phyloP scores from a whole-genome alignment of 1,284 basidiomycete genomes.

The Ceraceosorus guamensis region DNA sequence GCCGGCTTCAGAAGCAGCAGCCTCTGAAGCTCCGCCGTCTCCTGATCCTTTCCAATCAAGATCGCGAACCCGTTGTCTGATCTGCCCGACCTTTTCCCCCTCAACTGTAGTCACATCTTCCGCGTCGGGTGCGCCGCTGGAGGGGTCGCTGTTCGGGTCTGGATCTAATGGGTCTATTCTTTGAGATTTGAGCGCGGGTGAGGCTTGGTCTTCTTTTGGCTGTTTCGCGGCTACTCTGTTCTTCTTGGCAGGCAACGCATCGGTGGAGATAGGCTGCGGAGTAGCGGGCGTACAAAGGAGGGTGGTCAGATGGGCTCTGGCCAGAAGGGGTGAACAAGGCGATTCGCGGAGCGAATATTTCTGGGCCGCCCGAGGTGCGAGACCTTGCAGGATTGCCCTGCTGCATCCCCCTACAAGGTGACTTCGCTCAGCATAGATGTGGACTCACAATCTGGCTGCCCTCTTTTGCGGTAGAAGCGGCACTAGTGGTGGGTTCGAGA shows the following conservation, averaged over 20 bases:
- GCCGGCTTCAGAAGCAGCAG: no score
- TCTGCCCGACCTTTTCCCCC: slow-evolving; percentile 36
- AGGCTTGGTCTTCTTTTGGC: background rate
- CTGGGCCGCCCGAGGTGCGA: no score
- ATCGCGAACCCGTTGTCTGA: slow-evolving; percentile 32
- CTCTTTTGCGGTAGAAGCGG: slow-evolving; percentile 4
- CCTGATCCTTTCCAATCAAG: slow-evolving; percentile 32
- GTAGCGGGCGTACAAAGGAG: slow-evolving; percentile 15
- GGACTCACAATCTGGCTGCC: background rate
- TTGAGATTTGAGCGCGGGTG: slow-evolving; percentile 8
- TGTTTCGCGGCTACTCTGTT: slow-evolving; percentile 18
- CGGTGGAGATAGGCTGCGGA: no score
- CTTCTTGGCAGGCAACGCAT: slow-evolving; percentile 34
- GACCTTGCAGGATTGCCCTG: no score
- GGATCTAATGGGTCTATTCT: no score
- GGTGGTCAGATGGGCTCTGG: no score
- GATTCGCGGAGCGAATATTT: no score
- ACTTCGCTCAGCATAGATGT: no score
- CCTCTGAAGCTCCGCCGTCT: no score
- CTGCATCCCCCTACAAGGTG: no score
- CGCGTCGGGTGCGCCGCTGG: background rate
- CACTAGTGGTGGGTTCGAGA: slow-evolving; percentile 17
- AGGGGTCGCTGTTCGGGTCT: no score
- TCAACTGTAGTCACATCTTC: slow-evolving; percentile 4
- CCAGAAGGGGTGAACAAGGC: no score